phyloP scores from a whole-genome alignment of 140 eudicot species.

The Anethum foeniculum region DNA sequence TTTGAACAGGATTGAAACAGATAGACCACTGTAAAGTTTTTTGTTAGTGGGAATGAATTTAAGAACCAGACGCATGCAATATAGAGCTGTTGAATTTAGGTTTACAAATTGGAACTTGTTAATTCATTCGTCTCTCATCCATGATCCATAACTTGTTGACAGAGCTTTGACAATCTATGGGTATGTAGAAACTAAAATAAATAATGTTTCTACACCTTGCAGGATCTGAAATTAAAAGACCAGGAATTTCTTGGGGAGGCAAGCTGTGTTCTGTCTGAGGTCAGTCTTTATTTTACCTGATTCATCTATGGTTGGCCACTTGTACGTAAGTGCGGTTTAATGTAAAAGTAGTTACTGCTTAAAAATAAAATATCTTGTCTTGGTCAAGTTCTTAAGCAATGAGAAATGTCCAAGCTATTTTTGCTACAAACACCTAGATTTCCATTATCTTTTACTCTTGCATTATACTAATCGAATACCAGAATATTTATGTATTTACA shows the following conservation, averaged over 20 bases:
- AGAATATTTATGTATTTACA: not conserved
- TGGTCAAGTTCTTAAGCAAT: not conserved
- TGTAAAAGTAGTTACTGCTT: not conserved
- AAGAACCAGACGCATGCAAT: not conserved
- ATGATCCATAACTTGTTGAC: not conserved
- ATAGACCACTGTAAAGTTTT: not conserved
- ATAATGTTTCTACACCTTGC: constrained; percentile 10
- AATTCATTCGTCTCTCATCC: not conserved
- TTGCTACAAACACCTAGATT: not conserved
- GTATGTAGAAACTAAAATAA: not conserved
- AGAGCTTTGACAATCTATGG: not conserved
- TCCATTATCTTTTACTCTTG: not conserved
- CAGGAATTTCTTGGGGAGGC: constrained; percentile 97
- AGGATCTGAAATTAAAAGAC: constrained; percentile 65
- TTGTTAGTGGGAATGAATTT: not conserved
- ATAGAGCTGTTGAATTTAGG: not conserved
- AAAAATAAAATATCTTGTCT: not conserved
- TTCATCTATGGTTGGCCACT: not conserved
- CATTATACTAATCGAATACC: not conserved
- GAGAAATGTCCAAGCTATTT: not conserved
- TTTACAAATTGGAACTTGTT: not conserved
- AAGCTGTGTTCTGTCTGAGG: constrained; percentile 83
- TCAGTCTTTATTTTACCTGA: constrained; percentile 17
- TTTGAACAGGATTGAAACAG: not conserved
- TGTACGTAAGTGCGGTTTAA: not conserved